These are phyloP conservation scores for Ochromonas danica DNA, from an alignment of 108 stramenopile species.

Conservation along the genomic window DNA sequence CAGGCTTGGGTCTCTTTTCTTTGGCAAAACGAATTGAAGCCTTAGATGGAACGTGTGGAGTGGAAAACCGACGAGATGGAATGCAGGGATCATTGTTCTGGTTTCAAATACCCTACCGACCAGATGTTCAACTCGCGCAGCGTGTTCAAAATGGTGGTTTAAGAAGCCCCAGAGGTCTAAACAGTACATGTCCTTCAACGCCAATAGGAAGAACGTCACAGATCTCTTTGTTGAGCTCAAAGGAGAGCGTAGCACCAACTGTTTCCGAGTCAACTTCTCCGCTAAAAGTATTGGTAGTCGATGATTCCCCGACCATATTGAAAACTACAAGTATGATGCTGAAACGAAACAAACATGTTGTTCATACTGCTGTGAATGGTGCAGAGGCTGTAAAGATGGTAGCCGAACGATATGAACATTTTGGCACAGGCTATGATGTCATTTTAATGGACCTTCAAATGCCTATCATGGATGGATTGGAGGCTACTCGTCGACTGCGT, in stretches of 20 bases:
- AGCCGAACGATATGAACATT: neutral
- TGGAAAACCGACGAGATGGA: neutral
- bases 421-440: slow-evolving; percentile 13
- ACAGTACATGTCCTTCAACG: too few relatives aligned
- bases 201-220: too few relatives aligned
- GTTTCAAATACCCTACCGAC: slow-evolving; percentile 8
- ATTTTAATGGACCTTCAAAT: slow-evolving; percentile 34
- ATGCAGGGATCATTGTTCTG: neutral
- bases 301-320: slow-evolving; percentile 10
- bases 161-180: too few relatives aligned
- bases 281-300: slow-evolving; percentile 28
- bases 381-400: neutral
- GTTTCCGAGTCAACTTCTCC: neutral
- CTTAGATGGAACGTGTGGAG: slow-evolving; percentile 5
- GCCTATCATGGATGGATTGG: slow-evolving; percentile 36
- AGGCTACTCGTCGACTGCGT: slow-evolving; percentile 13
- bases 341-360: neutral
- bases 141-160: too few relatives aligned
- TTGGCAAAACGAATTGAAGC: slow-evolving; percentile 34
- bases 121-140: neutral
- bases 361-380: neutral
- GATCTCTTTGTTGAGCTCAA: too few relatives aligned
- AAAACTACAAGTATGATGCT: neutral
- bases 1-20: slow-evolving; percentile 24
- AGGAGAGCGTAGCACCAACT: too few relatives aligned